phyloP scores from a whole-genome alignment of 2,329 filamentous ascomycete genomes.

The Arthroderma sp. region DNA sequence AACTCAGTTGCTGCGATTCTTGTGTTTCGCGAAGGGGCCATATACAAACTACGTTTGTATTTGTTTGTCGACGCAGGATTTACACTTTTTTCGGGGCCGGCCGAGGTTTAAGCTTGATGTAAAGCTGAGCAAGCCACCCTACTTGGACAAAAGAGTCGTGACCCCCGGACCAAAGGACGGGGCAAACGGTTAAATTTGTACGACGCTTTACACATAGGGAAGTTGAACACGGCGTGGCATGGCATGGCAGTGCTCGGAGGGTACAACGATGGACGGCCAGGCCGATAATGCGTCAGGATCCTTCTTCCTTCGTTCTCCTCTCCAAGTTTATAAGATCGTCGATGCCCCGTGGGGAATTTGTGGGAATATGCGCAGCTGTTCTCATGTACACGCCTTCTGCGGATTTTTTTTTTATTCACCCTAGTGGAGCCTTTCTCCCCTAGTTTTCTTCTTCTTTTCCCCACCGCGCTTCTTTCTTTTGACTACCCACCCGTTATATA shows the following conservation, averaged over 20 bases:
- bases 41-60: neutral
- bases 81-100: neutral
- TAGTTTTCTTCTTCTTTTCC: neutral
- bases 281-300: neutral
- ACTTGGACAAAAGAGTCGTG: neutral
- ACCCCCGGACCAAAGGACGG: neutral
- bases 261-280: neutral
- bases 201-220: neutral
- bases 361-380: neutral
- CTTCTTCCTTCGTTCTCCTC: neutral
- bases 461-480: neutral
- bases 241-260: neutral
- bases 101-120: neutral
- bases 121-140: neutral
- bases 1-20: neutral
- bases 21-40: neutral
- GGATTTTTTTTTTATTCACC: neutral
- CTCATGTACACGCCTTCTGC: neutral
- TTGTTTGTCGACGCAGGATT: neutral
- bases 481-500: neutral
- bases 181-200: neutral
- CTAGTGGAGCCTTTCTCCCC: neutral
- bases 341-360: neutral
- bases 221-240: neutral
- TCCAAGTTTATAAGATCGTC: neutral